phyloP scores from a whole-genome alignment of 306 rosid species.

The Carpinus fangiana region DNA sequence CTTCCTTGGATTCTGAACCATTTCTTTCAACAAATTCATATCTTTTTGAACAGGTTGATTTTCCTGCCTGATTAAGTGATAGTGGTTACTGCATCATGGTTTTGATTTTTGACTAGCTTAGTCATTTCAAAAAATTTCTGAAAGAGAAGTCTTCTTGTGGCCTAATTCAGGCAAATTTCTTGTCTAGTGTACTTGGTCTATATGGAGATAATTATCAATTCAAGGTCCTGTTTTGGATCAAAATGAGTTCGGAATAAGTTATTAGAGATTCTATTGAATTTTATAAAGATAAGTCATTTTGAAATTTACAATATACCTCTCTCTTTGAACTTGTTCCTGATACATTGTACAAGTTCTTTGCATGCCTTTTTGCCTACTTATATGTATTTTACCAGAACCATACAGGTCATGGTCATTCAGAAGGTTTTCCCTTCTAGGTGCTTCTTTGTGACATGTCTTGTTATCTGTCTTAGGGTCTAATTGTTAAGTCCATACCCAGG shows the following conservation, averaged over 20 bases:
- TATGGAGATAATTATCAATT: neutral
- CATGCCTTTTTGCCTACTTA: neutral
- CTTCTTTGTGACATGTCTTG: slow-evolving; percentile 2
- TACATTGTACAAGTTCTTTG: neutral
- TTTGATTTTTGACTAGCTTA: neutral
- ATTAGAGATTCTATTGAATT: neutral
- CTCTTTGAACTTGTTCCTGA: neutral
- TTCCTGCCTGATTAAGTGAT: slow-evolving; percentile 14
- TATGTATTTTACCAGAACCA: neutral
- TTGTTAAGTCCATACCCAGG: slow-evolving; percentile 42
- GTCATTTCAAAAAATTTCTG: neutral
- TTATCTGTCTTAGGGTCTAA: slow-evolving; percentile 3
- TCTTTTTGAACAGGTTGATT: slow-evolving; percentile 3
- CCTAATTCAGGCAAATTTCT: neutral
- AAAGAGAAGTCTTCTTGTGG: neutral
- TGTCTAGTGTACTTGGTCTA: neutral
- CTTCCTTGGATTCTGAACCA: slow-evolving; percentile 3
- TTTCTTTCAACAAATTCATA: neutral
- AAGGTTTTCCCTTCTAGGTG: neutral
- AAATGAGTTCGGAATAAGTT: neutral
- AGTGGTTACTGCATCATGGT: neutral
- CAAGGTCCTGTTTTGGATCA: neutral
- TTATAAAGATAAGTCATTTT: too few species aligned
- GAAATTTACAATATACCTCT: neutral
- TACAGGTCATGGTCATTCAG: neutral